A percentile compares a stretch with the other conserved stretches of the same genome.
phyloP scores from a whole-genome alignment of 139 green algal genomes.

The Chlamydomonas sp. region DNA sequence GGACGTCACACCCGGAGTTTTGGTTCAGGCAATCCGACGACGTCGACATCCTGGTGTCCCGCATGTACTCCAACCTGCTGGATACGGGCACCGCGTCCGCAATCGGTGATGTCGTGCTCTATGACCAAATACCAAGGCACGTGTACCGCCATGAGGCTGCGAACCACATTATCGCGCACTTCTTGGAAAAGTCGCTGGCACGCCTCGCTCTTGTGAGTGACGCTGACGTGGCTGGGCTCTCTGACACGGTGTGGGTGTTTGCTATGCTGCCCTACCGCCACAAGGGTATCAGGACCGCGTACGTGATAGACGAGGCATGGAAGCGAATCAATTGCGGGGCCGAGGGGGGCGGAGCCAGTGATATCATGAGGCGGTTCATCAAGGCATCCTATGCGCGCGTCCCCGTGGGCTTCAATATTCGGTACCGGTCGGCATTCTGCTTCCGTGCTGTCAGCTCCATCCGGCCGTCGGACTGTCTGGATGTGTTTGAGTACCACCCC shows the following conservation, averaged over 20 bases:
- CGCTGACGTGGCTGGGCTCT: background rate
- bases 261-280: too few species aligned
- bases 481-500: background rate
- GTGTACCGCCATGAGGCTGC: background rate
- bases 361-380: background rate
- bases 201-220: background rate
- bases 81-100: too few species aligned
- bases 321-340: too few species aligned
- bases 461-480: background rate
- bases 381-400: background rate
- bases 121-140: background rate
- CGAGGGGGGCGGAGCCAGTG: too few species aligned
- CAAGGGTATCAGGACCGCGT: too few species aligned
- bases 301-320: too few species aligned
- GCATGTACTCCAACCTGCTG: too few species aligned
- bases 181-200: background rate
- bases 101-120: too few species aligned
- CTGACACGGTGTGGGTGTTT: too few species aligned
- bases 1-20: too few species aligned
- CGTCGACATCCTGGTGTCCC: too few species aligned
- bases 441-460: background rate
- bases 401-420: background rate
- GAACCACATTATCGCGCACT: background rate
- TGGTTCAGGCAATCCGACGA: too few species aligned
- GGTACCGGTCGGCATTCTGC: background rate